These are phyloP conservation scores for Colletotrichum somersetense DNA, from an alignment of 2,329 filamentous ascomycete genomes.

Conservation along the genomic window DNA sequence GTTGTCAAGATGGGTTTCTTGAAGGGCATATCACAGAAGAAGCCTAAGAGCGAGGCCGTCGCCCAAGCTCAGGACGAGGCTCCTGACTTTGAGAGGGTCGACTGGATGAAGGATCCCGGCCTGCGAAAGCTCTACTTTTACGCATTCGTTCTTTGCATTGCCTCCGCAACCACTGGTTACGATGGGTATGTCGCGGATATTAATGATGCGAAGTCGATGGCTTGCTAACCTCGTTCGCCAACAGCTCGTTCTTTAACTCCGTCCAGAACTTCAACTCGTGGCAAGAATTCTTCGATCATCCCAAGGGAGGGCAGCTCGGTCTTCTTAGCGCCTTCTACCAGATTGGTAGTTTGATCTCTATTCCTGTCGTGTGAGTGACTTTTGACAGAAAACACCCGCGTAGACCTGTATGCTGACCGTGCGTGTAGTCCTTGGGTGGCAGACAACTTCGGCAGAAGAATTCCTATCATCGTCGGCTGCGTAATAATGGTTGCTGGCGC, in stretches of 20 bases:
- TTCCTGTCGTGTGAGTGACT: conserved; percentile 65
- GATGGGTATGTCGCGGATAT: conserved; percentile 59
- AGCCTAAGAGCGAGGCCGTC: conserved; percentile 33
- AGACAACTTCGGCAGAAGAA: conserved; percentile 66
- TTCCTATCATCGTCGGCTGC: conserved; percentile 66
- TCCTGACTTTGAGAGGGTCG: conserved; percentile 63
- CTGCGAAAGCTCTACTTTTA: conserved; percentile 68
- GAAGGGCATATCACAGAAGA: conserved; percentile 38
- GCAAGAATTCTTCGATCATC: conserved; percentile 62
- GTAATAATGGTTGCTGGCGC: conserved; percentile 68
- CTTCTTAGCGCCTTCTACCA: conserved; percentile 71
- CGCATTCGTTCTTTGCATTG: conserved; percentile 63
- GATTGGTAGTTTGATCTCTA: conserved; percentile 68
- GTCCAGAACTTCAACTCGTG: conserved; percentile 60
- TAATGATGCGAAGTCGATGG: neutral
- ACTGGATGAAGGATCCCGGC: conserved; percentile 67
- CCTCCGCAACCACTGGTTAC: conserved; percentile 68
- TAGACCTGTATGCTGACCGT: neutral
- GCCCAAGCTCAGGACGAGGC: conserved; percentile 58
- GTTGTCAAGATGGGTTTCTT: conserved; percentile 33
- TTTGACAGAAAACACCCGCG: neutral
- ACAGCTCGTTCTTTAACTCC: conserved; percentile 59
- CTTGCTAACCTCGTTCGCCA: conserved; percentile 21
- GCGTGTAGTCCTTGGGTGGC: conserved; percentile 61
- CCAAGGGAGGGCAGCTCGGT: conserved; percentile 59